Evolutionary conservation across 2,329 filamentous ascomycete genomes (phyloP), one percentile per base, ranked within the genome.

Genomic region (Sarocladium oryzae): DNA sequence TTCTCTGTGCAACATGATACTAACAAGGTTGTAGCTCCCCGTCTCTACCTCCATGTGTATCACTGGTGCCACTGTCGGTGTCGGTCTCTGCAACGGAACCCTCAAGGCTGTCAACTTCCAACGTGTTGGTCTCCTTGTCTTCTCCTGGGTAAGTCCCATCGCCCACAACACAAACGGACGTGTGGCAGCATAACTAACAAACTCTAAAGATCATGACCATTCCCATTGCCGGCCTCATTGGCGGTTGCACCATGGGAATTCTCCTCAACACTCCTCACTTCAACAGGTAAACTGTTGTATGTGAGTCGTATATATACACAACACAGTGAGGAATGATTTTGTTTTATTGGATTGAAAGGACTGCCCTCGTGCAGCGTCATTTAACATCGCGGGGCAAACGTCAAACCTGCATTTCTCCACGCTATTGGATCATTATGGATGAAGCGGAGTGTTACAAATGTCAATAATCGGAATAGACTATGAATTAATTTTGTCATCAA

Each of bases 41-140:
- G 86, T 90, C 24, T 89, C 86, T 0, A 90, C 85, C 2, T 84
- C 82, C 16, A 85, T 85, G 86, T 90, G 86, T 66, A 89, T 90
- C 66, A 89, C 86, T 1, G 86, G 87, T 51, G 86, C 86, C 23
- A 89, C 85, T 1, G 83, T 89, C 40, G 86, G 86, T 54, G 86
- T 90, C 46, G 86, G 85, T 62, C 80, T 90, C 18, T 89, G 85
- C 76, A 89, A 89, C 64, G 85, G 85, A 30, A 82, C 77, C 24
- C 56, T 81, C 53, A 85, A 81, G 69, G 85, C 86, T 1, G 82
- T 90, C 60, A 90, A 90, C 76, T 90, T 76, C 70, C 80, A 88
- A 68, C 82, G 84, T 64, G 82, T 90, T 9, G 78, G 76, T 37
- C 78, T 88, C 7, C 65, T 90, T 54, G 58, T 86, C 49, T 68